These are phyloP conservation scores for Camelina hispida DNA, from an alignment of 345 rosid genomes.

Conservation along the genomic window DNA sequence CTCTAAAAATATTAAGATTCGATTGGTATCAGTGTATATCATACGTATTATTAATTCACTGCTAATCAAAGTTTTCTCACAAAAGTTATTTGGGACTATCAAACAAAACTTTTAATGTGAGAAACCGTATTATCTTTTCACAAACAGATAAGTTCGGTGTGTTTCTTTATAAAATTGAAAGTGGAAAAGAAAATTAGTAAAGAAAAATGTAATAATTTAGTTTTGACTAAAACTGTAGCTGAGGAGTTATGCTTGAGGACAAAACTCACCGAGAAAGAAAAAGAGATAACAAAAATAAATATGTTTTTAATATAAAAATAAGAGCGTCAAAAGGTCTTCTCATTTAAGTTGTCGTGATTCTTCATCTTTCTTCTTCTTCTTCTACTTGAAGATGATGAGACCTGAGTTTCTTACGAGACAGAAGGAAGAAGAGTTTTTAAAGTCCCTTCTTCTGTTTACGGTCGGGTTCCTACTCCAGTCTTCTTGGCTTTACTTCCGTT, in stretches of 20 bases:
- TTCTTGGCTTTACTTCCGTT: constrained; percentile 32
- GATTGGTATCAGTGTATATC: constrained; percentile 22
- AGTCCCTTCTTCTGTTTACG: constrained; percentile 24
- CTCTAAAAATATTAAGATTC: constrained; percentile 36
- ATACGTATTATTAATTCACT: constrained; percentile 14
- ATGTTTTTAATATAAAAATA: constrained; percentile 24
- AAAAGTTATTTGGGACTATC: neutral
- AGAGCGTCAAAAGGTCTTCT: constrained; percentile 40
- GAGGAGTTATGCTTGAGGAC: constrained; percentile 26
- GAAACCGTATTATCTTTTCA: neutral
- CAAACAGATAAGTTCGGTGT: neutral
- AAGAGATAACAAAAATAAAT: neutral
- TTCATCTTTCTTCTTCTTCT: constrained; percentile 30
- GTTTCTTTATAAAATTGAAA: neutral
- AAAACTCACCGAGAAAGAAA: constrained; percentile 36
- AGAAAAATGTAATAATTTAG: constrained; percentile 25
- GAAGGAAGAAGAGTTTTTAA: constrained; percentile 36
- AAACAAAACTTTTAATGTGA: neutral
- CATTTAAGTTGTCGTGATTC: constrained; percentile 47
- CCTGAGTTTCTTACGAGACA: constrained; percentile 35
- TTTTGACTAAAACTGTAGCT: constrained; percentile 35
- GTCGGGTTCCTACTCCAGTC: constrained; percentile 29
- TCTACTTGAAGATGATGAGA: constrained; percentile 44
- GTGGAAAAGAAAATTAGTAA: neutral
- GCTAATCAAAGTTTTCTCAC: neutral